Conservation (phyloP, 306 rosid genomes). For the Sechiopsis laciniata region DNA sequence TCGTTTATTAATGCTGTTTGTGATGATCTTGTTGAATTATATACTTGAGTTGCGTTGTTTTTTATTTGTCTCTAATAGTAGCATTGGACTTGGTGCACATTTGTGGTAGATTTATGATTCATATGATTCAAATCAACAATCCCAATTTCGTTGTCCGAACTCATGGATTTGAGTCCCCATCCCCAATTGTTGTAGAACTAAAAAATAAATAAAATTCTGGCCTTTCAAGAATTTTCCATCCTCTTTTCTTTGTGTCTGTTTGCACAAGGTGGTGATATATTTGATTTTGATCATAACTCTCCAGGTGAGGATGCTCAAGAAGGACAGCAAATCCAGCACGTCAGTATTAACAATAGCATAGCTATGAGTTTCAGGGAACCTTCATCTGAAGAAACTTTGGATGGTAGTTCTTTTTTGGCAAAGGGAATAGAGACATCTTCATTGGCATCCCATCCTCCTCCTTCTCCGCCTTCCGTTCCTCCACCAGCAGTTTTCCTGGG, state of each 20-base stretch:
- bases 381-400: constrained; percentile 14
- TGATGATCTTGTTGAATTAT: constrained; percentile 2
- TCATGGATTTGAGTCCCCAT: too few relatives aligned
- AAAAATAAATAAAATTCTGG: neutral
- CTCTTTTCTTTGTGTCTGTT: constrained; percentile 10
- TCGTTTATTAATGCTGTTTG: neutral
- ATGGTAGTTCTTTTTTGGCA: constrained; percentile 25
- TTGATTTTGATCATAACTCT: constrained; percentile 26
- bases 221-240: neutral
- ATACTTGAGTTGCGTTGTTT: neutral
- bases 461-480: neutral
- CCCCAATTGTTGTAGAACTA: too few relatives aligned
- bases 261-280: constrained; percentile 19
- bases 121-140: constrained; percentile 10
- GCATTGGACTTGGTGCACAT: neutral
- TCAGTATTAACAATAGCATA: constrained; percentile 35
- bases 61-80: neutral
- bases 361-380: constrained; percentile 27
- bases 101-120: constrained; percentile 3
- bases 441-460: constrained; percentile 44
- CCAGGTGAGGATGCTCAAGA: constrained; percentile 56
- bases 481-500: constrained; percentile 66
- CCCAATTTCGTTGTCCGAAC: neutral
- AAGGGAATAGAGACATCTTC: constrained; percentile 19
- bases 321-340: constrained; percentile 21